Conservation (phyloP, 805 yeast genomes). For the Lipomyces yamanashiensis region DNA sequence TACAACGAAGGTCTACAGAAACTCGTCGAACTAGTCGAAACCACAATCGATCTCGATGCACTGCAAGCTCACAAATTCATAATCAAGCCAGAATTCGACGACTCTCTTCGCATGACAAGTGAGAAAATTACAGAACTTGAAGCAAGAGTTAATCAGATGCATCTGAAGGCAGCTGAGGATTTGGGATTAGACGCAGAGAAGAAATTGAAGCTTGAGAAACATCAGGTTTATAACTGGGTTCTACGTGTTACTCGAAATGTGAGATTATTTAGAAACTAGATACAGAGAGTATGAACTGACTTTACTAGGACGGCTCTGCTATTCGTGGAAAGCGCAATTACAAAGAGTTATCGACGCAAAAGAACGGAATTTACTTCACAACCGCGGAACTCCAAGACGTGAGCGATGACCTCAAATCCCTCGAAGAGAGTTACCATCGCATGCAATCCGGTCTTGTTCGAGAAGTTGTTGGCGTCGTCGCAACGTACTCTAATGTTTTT, state of each 20-base stretch:
- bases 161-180: constrained; percentile 70
- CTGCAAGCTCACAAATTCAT: constrained; percentile 81
- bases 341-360: constrained; percentile 84
- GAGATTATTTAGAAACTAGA: background rate
- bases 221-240: constrained; percentile 91
- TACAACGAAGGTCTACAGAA: constrained; percentile 60
- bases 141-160: constrained; percentile 61
- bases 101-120: constrained; percentile 65
- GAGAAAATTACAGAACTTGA: constrained; percentile 60
- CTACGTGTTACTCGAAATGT: constrained; percentile 77
- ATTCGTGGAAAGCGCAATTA: constrained; percentile 62
- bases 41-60: constrained; percentile 86
- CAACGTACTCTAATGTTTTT: constrained; percentile 80
- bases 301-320: constrained; percentile 68
- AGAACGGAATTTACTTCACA: constrained; percentile 94
- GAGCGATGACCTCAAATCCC: constrained; percentile 60
- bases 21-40: constrained; percentile 84
- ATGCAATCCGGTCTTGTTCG: constrained; percentile 79
- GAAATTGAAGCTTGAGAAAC: constrained; percentile 86
- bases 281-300: no score
- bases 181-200: constrained; percentile 82
- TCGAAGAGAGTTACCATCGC: constrained; percentile 68
- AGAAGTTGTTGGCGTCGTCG: constrained; percentile 79
- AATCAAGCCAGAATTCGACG: constrained; percentile 89
- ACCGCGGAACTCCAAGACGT: constrained; percentile 65